Percentiles rank a stretch among this genome's conserved stretches.
Conservation (phyloP, 2,329 filamentous ascomycete genomes). For the Alternaria viburni region DNA sequence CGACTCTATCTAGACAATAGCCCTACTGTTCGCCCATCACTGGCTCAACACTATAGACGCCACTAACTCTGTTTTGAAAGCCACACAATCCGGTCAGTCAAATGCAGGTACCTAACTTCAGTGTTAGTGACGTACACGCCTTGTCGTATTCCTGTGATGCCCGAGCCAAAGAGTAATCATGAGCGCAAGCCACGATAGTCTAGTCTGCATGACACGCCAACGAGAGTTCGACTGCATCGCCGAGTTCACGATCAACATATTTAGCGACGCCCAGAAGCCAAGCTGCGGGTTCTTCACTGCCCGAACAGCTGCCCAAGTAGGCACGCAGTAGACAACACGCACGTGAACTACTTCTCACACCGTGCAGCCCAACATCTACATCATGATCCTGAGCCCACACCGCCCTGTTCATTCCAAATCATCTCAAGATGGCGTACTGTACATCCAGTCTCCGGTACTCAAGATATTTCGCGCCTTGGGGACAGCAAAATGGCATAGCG, state of each 20-base stretch:
- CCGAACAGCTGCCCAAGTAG: not conserved
- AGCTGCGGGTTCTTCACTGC: not conserved
- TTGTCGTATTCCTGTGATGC: not conserved
- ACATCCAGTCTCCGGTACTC: not conserved
- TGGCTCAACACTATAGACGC: not conserved
- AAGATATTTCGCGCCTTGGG: not conserved
- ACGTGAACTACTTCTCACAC: not conserved
- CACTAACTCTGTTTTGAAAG: not conserved
- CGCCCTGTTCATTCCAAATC: not conserved
- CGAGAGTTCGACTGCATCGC: not conserved
- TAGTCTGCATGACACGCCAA: not conserved
- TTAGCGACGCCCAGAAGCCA: not conserved
- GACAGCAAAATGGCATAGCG: not conserved
- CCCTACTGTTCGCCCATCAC: not conserved
- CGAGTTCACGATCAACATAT: not conserved
- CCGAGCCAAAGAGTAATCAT: not conserved
- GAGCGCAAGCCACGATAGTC: not conserved
- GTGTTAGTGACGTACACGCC: not conserved
- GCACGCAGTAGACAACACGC: not conserved
- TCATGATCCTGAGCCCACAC: not conserved
- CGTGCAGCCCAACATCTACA: not conserved
- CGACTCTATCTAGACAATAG: not conserved
- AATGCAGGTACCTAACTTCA: not conserved
- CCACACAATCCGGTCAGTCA: not conserved
- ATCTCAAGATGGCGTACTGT: not conserved